A percentile compares a stretch with the other conserved stretches of the same genome.
These are phyloP conservation scores for Citrus sp. DNA, from an alignment of 345 rosid genomes.

Conservation along the genomic window DNA sequence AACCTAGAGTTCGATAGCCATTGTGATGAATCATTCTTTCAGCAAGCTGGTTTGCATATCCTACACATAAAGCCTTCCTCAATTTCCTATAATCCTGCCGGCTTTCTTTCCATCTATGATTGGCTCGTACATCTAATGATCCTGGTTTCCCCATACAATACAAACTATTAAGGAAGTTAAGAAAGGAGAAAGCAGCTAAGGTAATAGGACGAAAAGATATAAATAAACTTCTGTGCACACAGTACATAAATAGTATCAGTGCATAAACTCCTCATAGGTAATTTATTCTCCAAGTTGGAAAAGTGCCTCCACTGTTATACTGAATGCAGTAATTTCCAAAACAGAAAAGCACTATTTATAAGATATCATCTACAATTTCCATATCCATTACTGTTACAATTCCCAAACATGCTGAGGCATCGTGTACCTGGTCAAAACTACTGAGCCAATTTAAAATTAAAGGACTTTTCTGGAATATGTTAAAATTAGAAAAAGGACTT, in stretches of 20 bases:
- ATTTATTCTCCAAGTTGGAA: neutral
- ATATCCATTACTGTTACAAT: neutral
- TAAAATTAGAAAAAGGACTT: neutral
- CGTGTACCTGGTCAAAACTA: neutral
- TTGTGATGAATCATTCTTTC: slow-evolving; percentile 91
- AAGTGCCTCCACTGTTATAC: neutral
- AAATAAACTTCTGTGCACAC: neutral
- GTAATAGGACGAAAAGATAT: neutral
- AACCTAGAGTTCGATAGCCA: slow-evolving; percentile 74
- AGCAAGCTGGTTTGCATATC: slow-evolving; percentile 80
- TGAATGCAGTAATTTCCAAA: neutral
- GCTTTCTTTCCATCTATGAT: slow-evolving; percentile 43
- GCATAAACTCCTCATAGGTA: neutral
- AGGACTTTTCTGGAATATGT: neutral
- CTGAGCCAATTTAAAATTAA: neutral
- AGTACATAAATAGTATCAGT: neutral
- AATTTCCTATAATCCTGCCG: slow-evolving; percentile 56
- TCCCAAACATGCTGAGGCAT: neutral
- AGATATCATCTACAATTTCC: neutral
- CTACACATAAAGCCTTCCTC: slow-evolving; percentile 86
- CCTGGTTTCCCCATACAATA: slow-evolving; percentile 39
- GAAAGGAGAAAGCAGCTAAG: neutral
- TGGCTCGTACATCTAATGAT: slow-evolving; percentile 56
- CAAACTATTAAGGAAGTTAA: neutral
- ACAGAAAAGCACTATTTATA: neutral